Percentiles rank a stretch among this genome's conserved stretches.
Evolutionary conservation across 345 rosid species (phyloP).

Genomic region (Tarenaya hassleriana): DNA sequence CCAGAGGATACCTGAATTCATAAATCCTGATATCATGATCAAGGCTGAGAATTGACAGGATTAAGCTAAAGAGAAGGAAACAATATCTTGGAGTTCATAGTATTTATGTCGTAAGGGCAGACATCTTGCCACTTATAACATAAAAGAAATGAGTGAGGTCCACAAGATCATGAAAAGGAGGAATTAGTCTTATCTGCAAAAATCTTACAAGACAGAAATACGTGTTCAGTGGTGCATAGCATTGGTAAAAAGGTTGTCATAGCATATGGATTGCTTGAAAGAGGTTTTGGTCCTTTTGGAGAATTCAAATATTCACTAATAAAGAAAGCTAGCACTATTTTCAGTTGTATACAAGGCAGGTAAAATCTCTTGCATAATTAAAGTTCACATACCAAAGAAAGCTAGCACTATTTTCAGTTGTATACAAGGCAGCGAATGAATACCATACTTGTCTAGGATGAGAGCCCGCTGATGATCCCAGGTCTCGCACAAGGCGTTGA

Average conservation of each 20-base stretch:
- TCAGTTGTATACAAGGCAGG: no score
- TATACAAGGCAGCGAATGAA: slow-evolving; percentile 7
- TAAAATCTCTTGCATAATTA: slow-evolving; percentile 2
- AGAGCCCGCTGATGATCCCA: slow-evolving; percentile 70
- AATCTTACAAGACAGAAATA: slow-evolving; percentile 14
- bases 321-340: no score
- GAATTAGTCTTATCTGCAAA: slow-evolving; percentile 5
- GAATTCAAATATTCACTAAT: slow-evolving; percentile 12
- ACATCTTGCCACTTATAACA: slow-evolving; percentile 13
- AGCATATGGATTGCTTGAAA: no score
- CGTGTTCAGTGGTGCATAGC: slow-evolving; percentile 8
- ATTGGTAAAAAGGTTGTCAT: no score
- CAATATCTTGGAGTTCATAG: no score
- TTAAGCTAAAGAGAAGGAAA: no score
- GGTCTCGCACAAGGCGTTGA: slow-evolving; percentile 81
- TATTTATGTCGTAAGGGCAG: background rate
- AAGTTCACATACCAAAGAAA: slow-evolving; percentile 14
- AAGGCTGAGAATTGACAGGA: no score
- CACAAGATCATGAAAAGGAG: slow-evolving; percentile 10
- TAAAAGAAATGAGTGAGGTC: slow-evolving; percentile 14
- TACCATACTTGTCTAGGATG: slow-evolving; percentile 76
- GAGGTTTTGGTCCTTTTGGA: background rate
- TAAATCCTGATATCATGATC: no score
- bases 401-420: slow-evolving; percentile 10
- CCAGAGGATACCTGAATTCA: slow-evolving; percentile 6